Evolutionary conservation across 164 flowering plant genomes (phyloP), one percentile per base, ranked within the genome.

Genomic region (Vitis cinerea): DNA sequence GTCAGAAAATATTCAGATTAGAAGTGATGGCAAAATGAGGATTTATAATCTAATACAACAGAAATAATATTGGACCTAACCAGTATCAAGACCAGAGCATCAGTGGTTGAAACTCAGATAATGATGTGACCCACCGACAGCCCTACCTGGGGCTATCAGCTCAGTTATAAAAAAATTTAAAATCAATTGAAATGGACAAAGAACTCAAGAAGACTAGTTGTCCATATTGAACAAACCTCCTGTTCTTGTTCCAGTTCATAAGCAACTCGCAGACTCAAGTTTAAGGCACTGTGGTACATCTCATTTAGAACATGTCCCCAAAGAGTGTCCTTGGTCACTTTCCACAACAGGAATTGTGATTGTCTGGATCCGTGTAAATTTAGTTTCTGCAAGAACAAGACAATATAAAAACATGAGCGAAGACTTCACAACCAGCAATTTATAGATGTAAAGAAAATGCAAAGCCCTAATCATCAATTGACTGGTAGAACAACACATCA

Each of bases 281-380:
- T 96, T 67, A 92, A 71, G 27, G 92, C 87, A 64, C 93, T 92
- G 84, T 96, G 99, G 77, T 81, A 89, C 97, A 93, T 87, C 66
- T 89, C 93, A 80, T 92, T 91, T 17, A 92, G 68, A 61, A 90
- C 73, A 60, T 77, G 82, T 64, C 76, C 71, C 87, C 85, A 68
- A 19, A 90, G 76, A n/a, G 63, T 8, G 31, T 44, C 52, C 69
- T 79, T 80, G n/a, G 87, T 85, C 15, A 92, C 86, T 81, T 78
- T 88, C 99, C 99, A 96, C 74, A 93, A 66, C 51, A 81, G 59
- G 68, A 79, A 71, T 2, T 71, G 69, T 55, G 77, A 1, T 44
- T 79, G 79, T 62, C 70, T 78, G 5, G 77, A 29, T 73, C 65
- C 85, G 3, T 63, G 56, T 12, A 79, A 53, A 50, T 11, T 8